Evolutionary conservation across 352 stramenopile genomes (phyloP).

Genomic region (Phytophthora agathidicida): DNA sequence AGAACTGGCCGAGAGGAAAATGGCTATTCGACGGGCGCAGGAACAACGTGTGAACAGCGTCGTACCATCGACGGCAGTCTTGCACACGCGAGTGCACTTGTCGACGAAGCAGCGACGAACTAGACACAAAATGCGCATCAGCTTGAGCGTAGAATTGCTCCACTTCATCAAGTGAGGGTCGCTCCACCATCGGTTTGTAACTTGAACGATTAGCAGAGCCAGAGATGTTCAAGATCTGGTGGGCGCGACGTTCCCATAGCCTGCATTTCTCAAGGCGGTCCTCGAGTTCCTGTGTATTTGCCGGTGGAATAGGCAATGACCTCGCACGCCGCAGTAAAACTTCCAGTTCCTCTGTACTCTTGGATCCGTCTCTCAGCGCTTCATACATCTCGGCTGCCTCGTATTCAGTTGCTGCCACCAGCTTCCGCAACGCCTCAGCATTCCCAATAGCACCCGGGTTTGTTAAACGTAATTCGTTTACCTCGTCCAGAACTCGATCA

Average conservation of each 20-base stretch:
- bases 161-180: conserved; percentile 50
- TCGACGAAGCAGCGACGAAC: conserved; percentile 62
- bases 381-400: conserved; percentile 31
- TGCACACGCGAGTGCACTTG: conserved; percentile 70
- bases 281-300: conserved; percentile 46
- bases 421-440: conserved; percentile 41
- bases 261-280: conserved; percentile 59
- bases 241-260: conserved; percentile 56
- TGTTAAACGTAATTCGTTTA: conserved; percentile 28
- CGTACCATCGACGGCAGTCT: conserved; percentile 71
- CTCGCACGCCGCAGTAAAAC: conserved; percentile 42
- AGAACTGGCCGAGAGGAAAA: conserved; percentile 47
- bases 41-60: conserved; percentile 60
- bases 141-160: conserved; percentile 62
- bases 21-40: conserved; percentile 47
- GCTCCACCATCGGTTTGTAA: conserved; percentile 22
- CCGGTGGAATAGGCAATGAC: conserved; percentile 45
- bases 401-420: conserved; percentile 37
- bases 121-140: conserved; percentile 62
- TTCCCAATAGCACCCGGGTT: conserved; percentile 34
- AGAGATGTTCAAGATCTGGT: conserved; percentile 43
- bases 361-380: conserved; percentile 43
- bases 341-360: conserved; percentile 58
- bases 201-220: conserved; percentile 6
- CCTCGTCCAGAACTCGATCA: conserved; percentile 37